Evolutionary conservation across 2,329 filamentous ascomycete genomes (phyloP), one percentile per base, ranked within the genome.

Genomic region (Claviceps africana): DNA sequence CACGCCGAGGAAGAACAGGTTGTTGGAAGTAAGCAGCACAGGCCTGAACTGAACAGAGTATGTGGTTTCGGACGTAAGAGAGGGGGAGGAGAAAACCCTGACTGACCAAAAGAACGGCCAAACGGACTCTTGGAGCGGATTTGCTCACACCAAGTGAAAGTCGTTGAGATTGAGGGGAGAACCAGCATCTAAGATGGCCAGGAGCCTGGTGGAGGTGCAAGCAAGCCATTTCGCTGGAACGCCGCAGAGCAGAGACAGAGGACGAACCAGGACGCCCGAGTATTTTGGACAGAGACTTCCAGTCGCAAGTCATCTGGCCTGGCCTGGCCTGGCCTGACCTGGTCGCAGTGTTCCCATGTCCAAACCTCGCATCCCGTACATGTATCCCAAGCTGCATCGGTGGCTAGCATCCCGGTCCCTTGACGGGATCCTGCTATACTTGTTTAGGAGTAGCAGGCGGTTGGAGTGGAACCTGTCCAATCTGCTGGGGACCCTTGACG

Each of bases 381-480:
- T 40, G 35, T 31, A 48, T 40, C 22, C 47, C 39, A 43, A 42
- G 37, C 48, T 50, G 37, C 43, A 44, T 47, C 47, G 47, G 48
- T 31, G 25, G 22, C 25, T n/a, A 50, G 17, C 37, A 53, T 35
- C 51, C 47, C 43, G 33, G 51, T 22, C 39, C 17, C 21, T 47
- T 48, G 21, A 47, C 47, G 47, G 51, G 42, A 50, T 47, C 31
- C 33, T 30, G 51, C 51, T 53, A 50, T 39, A 17, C 51, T 50
- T 21, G 42, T 50, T 53, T 47, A 47, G 35, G 51, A 42, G 51
- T 47, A 53, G 47, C 48, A 47, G 42, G 33, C 51, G 51, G 51
- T 50, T 53, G 51, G 37, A 17, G 51, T 53, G 51, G 51, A 53
- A 47, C 51, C 33, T 43, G 48, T 37, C 48, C 42, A 50, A 47